These are phyloP conservation scores for Tephrocybe sp. DNA, from an alignment of 768 basidiomycete genomes.

Conservation along the genomic window DNA sequence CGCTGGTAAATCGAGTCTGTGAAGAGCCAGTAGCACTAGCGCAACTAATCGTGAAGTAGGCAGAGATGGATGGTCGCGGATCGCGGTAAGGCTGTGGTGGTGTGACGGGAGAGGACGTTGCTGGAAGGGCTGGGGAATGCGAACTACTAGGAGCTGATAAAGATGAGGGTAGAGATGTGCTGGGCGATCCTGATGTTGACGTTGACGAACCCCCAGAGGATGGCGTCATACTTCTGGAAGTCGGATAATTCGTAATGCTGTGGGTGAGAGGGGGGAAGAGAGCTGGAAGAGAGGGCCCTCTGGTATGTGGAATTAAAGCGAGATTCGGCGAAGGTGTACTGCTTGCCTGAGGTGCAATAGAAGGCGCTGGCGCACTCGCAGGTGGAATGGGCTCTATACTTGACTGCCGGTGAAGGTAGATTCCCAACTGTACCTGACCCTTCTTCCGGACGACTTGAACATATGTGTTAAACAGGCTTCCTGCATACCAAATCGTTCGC, in stretches of 20 bases:
- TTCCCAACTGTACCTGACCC: constrained; percentile 67
- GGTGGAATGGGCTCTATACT: constrained; percentile 76
- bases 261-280: constrained; percentile 25
- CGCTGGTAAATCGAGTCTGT: constrained; percentile 79
- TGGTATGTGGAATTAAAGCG: constrained; percentile 15
- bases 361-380: constrained; percentile 50
- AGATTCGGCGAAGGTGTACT: constrained; percentile 2
- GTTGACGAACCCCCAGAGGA: constrained; percentile 15
- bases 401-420: constrained; percentile 87
- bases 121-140: constrained; percentile 28
- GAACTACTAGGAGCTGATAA: constrained; percentile 8
- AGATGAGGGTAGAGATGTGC: constrained; percentile 20
- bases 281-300: constrained; percentile 30
- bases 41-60: constrained; percentile 84
- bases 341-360: constrained; percentile 6
- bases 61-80: constrained; percentile 64
- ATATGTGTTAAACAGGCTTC: constrained; percentile 85
- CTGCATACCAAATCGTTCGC: constrained; percentile 87
- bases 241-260: constrained; percentile 39
- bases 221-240: constrained; percentile 43
- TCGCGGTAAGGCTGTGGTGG: constrained; percentile 76
- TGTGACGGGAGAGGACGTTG: constrained; percentile 40
- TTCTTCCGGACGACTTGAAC: constrained; percentile 89
- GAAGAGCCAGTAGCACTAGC: constrained; percentile 78
- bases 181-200: constrained; percentile 20